Conservation (phyloP, 2,329 filamentous ascomycete genomes). For the Diaporthe australafricana region DNA sequence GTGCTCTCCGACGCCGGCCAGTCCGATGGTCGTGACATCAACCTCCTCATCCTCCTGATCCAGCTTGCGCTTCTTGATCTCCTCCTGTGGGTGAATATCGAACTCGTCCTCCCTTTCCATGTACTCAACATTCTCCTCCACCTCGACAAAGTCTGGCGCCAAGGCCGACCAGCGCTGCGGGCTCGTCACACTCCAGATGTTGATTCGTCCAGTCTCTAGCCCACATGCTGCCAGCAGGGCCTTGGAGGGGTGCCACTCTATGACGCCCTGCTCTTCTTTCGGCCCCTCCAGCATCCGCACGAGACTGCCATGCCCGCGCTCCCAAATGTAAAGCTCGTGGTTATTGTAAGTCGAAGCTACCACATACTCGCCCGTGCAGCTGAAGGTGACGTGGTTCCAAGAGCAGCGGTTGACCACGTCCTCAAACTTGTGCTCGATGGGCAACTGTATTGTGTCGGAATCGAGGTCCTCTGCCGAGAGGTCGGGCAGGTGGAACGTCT, state of each 20-base stretch:
- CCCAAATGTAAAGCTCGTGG: conserved; percentile 98
- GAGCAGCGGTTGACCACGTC: conserved; percentile 94
- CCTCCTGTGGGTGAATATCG: conserved; percentile 94
- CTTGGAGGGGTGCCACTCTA: conserved; percentile 95
- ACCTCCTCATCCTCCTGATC: conserved; percentile 95
- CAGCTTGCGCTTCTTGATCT: conserved; percentile 89
- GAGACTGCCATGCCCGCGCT: conserved; percentile 90
- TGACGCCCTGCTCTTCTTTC: conserved; percentile 94
- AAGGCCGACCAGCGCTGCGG: conserved; percentile 98
- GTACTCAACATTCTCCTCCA: conserved; percentile 98
- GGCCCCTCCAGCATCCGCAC: conserved; percentile 97
- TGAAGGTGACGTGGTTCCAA: conserved; percentile 98
- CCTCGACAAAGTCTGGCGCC: conserved; percentile 95
- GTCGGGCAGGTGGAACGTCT: conserved; percentile 91
- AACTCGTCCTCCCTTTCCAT: conserved; percentile 97
- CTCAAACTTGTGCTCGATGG: conserved; percentile 97
- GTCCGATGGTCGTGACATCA: conserved; percentile 85
- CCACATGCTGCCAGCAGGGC: conserved; percentile 92
- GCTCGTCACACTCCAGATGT: conserved; percentile 95
- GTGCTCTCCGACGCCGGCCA: conserved; percentile 66
- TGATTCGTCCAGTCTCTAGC: conserved; percentile 91
- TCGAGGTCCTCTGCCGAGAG: conserved; percentile 76
- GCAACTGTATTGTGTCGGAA: conserved; percentile 86
- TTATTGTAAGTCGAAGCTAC: conserved; percentile 98
- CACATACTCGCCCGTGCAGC: conserved; percentile 93